A percentile compares a stretch with the other conserved stretches of the same genome.
Conservation (phyloP, 352 stramenopile genomes). For the Phytophthora syringae region DNA sequence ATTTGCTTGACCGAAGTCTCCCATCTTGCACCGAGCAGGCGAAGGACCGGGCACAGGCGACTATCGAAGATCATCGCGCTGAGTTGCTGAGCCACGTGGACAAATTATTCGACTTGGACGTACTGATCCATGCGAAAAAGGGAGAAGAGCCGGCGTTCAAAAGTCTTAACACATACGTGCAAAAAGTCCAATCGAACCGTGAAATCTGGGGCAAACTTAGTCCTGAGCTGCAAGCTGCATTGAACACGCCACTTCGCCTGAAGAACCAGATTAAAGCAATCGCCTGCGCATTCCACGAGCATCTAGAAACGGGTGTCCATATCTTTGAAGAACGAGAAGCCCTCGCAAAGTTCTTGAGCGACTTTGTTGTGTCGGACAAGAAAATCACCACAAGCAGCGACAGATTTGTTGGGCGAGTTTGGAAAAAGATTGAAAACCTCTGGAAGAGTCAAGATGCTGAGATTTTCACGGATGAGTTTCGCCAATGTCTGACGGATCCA, state of each 20-base stretch:
- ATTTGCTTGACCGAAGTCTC: constrained; percentile 31
- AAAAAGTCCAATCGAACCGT: constrained; percentile 17
- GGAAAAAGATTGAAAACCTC: constrained; percentile 4
- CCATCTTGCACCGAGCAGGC: constrained; percentile 15
- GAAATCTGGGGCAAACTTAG: constrained; percentile 32
- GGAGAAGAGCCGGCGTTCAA: constrained; percentile 12
- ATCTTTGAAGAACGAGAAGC: neutral
- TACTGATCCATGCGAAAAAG: constrained; percentile 25
- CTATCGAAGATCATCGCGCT: constrained; percentile 32
- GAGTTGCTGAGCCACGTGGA: constrained; percentile 20
- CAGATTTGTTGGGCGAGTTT: constrained; percentile 3
- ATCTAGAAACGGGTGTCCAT: neutral
- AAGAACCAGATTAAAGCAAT: constrained; percentile 40
- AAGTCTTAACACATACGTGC: constrained; percentile 14
- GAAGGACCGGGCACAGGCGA: constrained; percentile 22
- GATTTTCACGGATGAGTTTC: constrained; percentile 21
- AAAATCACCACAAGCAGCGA: constrained; percentile 3
- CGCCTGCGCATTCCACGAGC: constrained; percentile 20
- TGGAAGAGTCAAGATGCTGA: constrained; percentile 3
- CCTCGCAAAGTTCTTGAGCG: constrained; percentile 18
- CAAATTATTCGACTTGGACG: constrained; percentile 44
- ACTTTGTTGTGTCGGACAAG: constrained; percentile 28
- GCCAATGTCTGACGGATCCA: constrained; percentile 18
- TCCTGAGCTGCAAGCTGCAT: constrained; percentile 3
- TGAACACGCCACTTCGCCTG: constrained; percentile 32